phyloP scores from a whole-genome alignment of 2,329 filamentous ascomycete genomes.

The Hymenoscyphus fructigenus region DNA sequence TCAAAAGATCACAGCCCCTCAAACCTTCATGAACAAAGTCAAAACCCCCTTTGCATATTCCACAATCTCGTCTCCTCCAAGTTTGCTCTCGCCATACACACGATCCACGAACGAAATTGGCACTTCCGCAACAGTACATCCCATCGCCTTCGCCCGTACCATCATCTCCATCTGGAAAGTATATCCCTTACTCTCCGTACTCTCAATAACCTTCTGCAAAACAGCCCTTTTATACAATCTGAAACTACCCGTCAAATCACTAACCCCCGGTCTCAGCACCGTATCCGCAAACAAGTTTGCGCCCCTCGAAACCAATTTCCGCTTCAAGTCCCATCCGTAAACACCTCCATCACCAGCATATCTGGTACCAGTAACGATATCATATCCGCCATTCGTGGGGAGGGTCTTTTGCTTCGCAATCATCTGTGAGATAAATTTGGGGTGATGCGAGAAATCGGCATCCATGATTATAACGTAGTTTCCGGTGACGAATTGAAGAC shows the following conservation, averaged over 20 bases:
- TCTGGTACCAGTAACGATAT: slow-evolving; percentile 94
- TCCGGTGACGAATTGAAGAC: slow-evolving; percentile 77
- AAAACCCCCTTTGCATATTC: slow-evolving; percentile 90
- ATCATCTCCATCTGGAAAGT: slow-evolving; percentile 99
- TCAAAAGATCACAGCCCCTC: background rate
- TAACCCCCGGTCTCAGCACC: slow-evolving; percentile 86
- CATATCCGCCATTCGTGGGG: slow-evolving; percentile 64
- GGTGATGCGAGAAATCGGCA: slow-evolving; percentile 98
- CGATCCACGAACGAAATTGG: slow-evolving; percentile 96
- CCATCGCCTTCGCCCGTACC: slow-evolving; percentile 95
- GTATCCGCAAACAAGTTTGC: slow-evolving; percentile 96
- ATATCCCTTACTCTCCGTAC: slow-evolving; percentile 94
- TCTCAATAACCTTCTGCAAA: slow-evolving; percentile 83
- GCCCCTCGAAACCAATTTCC: slow-evolving; percentile 78
- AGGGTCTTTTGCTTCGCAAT: slow-evolving; percentile 70
- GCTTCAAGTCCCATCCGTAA: slow-evolving; percentile 94
- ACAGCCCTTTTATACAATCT: slow-evolving; percentile 90
- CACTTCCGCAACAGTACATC: slow-evolving; percentile 89
- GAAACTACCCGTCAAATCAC: slow-evolving; percentile 87
- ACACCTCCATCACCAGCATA: slow-evolving; percentile 90
- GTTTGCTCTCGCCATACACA: slow-evolving; percentile 91
- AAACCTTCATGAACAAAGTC: slow-evolving; percentile 76
- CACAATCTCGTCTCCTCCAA: slow-evolving; percentile 92
- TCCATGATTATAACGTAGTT: slow-evolving; percentile 99
- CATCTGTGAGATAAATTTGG: slow-evolving; percentile 97